Evolutionary conservation across 2,329 filamentous ascomycete species (phyloP), one percentile per base, ranked within the genome.

Genomic region (Chaetothyriales sp.): DNA sequence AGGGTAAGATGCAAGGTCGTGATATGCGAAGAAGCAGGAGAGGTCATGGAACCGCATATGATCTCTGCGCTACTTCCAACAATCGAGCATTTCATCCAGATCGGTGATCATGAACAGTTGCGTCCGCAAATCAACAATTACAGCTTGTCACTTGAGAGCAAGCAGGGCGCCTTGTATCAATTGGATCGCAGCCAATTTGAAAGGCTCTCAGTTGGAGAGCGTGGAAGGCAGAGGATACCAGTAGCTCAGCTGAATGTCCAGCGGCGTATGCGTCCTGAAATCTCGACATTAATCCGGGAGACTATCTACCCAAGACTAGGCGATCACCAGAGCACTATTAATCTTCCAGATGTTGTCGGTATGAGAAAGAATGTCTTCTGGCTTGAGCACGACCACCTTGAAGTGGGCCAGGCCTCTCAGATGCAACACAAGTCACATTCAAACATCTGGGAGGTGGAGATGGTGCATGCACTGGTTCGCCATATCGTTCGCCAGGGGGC

Each of bases 401-500:
- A 79, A 59, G 64, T 56, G 8, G 51, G 53, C 12, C n/a, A 15
- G 3, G 44, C 53, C 1, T 61, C 63, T 12, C 56, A 61, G 7
- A 44, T 57, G 1, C 55, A 63, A 20, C 47, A 55, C 22, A 68
- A 64, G 1, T 77, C 73, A 0, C 67, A 70, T 19, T 71, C 68
- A 36, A 79, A 79, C 49, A 47, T 59, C 0, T 71, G 63, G 51
- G 84, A 89, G 59, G 69, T 82, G 0, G 68, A 78, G 0, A 81
- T 89, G 78, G 74, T 75, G 0, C 66, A 71, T 5, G 73, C 76
- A 0, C 64, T 88, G 0, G 78, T 86, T 0, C 72, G 71, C 0
- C 82, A 89, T 59, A 64, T 89, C 0, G 68, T 83, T 4, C 70
- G 73, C 0, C 83, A 88, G 60, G 82, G 82, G 0, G 60, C 58